Percentiles rank a stretch among this genome's conserved stretches.
These are phyloP conservation scores for Talaromyces rugulosus DNA, from an alignment of 2,329 filamentous ascomycete species.

Conservation along the genomic window DNA sequence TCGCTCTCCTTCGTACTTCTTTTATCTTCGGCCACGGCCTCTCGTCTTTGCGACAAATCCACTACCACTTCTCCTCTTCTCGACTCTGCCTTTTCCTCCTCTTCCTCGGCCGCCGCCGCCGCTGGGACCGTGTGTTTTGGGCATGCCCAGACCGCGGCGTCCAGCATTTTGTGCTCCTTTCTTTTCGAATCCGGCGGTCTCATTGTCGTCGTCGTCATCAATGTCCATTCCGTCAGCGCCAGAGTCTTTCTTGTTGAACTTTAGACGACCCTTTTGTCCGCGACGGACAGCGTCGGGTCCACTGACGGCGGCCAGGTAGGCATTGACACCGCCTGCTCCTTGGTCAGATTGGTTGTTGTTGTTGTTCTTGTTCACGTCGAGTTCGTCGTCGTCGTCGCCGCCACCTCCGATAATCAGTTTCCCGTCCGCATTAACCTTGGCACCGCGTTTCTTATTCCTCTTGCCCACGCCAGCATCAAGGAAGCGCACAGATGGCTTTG, in stretches of 20 bases:
- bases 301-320: conserved; percentile 58
- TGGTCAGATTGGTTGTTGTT: conserved; percentile 9
- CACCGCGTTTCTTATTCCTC: conserved; percentile 37
- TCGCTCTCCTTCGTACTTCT: not conserved
- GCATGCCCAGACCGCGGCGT: conserved; percentile 22
- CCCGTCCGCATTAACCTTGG: conserved; percentile 41
- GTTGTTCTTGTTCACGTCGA: conserved; percentile 43
- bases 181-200: conserved; percentile 9
- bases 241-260: conserved; percentile 46
- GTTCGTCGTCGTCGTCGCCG: conserved; percentile 30
- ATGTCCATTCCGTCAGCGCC: conserved; percentile 36
- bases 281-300: conserved; percentile 56
- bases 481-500: conserved; percentile 62
- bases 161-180: conserved; percentile 7
- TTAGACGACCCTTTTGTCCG: conserved; percentile 57
- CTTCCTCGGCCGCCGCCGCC: not conserved
- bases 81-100: conserved; percentile 21
- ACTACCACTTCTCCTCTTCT: conserved; percentile 23
- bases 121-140: conserved; percentile 21
- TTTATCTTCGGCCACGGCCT: not conserved
- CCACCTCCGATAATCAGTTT: conserved; percentile 42
- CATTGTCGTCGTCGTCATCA: conserved; percentile 42
- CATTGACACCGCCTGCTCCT: conserved; percentile 47
- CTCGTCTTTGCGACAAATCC: conserved; percentile 9
- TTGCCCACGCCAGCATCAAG: conserved; percentile 32